phyloP scores from a whole-genome alignment of 345 rosid genomes.

The Eucalyptus marginata region DNA sequence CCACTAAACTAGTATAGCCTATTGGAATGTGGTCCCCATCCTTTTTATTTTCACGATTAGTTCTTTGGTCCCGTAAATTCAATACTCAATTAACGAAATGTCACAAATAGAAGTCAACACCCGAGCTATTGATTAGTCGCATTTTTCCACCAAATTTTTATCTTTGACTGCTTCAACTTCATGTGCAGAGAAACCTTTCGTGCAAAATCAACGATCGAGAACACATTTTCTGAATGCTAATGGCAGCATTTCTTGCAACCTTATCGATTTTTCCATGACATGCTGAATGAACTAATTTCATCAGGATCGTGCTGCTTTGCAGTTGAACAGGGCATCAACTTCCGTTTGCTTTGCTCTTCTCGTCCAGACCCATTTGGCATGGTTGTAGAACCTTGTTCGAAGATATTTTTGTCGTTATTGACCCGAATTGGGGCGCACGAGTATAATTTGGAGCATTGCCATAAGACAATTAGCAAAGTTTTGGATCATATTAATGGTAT shows the following conservation, averaged over 20 bases:
- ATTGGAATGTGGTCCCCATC: not conserved
- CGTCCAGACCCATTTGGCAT: not conserved
- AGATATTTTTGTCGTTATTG: not conserved
- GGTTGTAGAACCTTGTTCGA: not conserved
- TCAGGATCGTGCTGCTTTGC: not conserved
- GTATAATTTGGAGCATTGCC: not conserved
- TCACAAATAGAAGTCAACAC: not conserved
- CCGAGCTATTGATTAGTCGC: not conserved
- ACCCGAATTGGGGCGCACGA: not conserved
- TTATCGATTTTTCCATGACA: not conserved
- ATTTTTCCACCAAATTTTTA: not conserved
- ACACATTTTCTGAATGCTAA: not conserved
- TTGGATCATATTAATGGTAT: not conserved
- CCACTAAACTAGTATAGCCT: not conserved
- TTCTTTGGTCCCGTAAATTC: not conserved
- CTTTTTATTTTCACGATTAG: not conserved
- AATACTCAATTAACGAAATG: not conserved
- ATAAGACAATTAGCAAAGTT: not conserved
- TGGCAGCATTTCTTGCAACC: not conserved
- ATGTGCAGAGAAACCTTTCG: not conserved
- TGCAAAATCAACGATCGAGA: not conserved
- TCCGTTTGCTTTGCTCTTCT: not conserved
- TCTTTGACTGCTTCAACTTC: too few relatives aligned
- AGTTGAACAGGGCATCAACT: not conserved
- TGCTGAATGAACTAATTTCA: not conserved